Base-by-base conservation (phyloP, 176 grass and related monocot species). In the Bolboschoenus planiculmis region DNA sequence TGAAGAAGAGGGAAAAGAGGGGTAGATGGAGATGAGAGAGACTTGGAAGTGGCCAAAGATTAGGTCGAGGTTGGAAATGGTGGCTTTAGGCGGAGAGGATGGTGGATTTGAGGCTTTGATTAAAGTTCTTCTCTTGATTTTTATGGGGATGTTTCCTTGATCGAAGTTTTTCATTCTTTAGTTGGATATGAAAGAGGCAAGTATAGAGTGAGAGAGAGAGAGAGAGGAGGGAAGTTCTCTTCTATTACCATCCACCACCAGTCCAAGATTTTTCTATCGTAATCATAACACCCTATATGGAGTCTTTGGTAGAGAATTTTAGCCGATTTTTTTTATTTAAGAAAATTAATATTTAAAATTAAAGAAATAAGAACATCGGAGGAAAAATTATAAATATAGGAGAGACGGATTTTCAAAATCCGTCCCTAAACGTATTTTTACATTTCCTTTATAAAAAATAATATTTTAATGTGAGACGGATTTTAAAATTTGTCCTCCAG, bases 11-110 rank as follows among this genome's bases (percentile, higher is more conserved):
- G 81, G 29, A 43, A n/a, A n/a, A n/a, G 35, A 46, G 1, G 55
- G 65, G 89, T 90, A 87, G 13, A 85, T 23, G 23, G 57, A 87
- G 55, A 87, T 20, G 9, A 87, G 24, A 15, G 73, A 66, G 7
- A 58, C 1, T 14, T 64, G 85, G 1, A 87, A 31, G 53, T 81
- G 2, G 0, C 59, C 64, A 0, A 72, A 16, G 47, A 87, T 0
- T 15, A 87, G 75, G 46, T 85, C 85, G 3, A 90, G 78, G 67
- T 87, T 90, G 46, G 89, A 87, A 64, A 81, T 16, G 29, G 65
- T 7, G 57, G 83, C 30, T 57, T 78, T 18, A 60, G 26, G 82
- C 1, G 30, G 63, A 53, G 26, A 1, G 0, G 76, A 10, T 40
- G 77, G 34, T 1, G 82, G 9, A 16, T 87, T 34, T 15, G 85